Base-by-base conservation (phyloP, 2,329 filamentous ascomycete species). In the Mycocentrospora acerina region DNA sequence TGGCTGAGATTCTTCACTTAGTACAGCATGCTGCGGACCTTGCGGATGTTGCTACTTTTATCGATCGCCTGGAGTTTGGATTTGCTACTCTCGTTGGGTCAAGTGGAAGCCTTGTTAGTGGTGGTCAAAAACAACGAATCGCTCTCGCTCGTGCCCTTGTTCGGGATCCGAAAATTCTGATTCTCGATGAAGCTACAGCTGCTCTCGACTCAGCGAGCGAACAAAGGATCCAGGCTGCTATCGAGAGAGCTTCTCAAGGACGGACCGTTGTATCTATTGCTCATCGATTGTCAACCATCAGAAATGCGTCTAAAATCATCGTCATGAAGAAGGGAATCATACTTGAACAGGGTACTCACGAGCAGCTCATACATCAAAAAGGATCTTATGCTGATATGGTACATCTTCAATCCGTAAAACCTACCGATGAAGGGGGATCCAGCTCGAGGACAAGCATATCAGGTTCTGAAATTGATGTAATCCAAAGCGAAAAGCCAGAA, bases 111-210 rank as follows among this genome's bases (percentile, higher is more conserved):
- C 69, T 80, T 5, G 68, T 83, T 22, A 80, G 76, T 32, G 80
- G 80, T 37, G 70, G 68, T 1, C 80, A 84, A 53, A 74, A 78
- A 35, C 81, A 84, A 53, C 70, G 80, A 4, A 70, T 84, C 36
- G 78, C 79, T 7, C 69, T 83, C 5, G 80, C 81, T 1, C 69
- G 80, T 13, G 66, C 66, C 4, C 63, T 84, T 11, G 73, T 83
- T 19, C 70, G 75, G 3, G 71, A 82, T 30, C 80, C 80, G 2
- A 70, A 70, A 33, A 75, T 84, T 7, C 66, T 83, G 3, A 70
- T 84, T 9, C 67, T 83, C 2, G 81, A 84, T 29, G 81, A 84
- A 54, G 80, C 80, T 2, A 84, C 81, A 2, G 74, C 79, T 1
- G 73, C 80, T 2, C 69, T 84, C 1, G 81, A 84, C 54, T 80